Conservation (phyloP, 1,139 yeast genomes). For the Nakaseomyces kungkrabaensis region DNA sequence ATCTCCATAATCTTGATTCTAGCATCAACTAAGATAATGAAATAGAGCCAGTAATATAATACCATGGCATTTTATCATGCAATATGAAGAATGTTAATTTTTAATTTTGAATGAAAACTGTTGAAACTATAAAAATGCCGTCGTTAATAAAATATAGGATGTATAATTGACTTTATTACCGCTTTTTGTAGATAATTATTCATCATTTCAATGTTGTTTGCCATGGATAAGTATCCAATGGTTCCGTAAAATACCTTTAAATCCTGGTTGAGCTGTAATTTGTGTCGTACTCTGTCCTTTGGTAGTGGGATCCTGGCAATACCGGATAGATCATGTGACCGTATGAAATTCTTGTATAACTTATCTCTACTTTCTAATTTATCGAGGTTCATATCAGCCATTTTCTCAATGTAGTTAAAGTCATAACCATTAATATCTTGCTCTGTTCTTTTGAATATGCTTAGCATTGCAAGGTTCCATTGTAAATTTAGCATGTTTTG, state of each 20-base stretch:
- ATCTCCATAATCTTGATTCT: no score
- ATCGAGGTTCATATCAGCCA: neutral
- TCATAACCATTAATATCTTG: constrained; percentile 11
- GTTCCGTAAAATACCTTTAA: neutral
- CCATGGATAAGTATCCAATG: neutral
- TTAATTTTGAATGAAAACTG: no score
- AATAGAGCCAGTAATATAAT: no score
- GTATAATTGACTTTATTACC: neutral
- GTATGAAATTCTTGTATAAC: neutral
- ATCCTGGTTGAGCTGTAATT: neutral
- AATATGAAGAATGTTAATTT: no score
- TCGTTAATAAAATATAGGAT: neutral
- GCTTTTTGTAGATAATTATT: neutral
- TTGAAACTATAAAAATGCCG: no score
- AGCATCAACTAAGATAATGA: no score
- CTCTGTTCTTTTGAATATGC: constrained; percentile 7
- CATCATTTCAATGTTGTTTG: neutral
- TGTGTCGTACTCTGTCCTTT: neutral
- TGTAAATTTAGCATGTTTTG: neutral
- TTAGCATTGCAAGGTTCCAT: neutral
- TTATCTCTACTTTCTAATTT: neutral
- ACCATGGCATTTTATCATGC: no score
- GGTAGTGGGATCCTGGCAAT: neutral
- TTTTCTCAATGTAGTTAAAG: constrained; percentile 9
- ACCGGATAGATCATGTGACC: neutral